Evolutionary conservation across 495 filamentous ascomycete species (phyloP), one percentile per base, ranked within the genome.

Genomic region (Parmelia sp.): DNA sequence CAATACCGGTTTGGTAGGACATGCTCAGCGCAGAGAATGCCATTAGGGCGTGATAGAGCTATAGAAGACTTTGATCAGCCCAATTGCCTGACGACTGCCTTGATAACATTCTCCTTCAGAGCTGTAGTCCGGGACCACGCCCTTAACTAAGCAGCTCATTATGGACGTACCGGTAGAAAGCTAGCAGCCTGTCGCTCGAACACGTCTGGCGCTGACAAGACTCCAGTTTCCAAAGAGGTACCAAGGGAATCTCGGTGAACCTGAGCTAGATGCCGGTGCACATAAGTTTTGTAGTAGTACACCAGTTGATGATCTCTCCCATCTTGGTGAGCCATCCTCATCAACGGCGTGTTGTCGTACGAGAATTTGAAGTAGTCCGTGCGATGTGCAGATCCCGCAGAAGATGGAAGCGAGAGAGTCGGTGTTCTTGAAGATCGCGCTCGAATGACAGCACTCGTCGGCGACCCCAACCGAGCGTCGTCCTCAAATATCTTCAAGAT

Each of bases 41-140:
- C 78, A 84, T 83, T 58, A 87, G 82, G n/a, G 83, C 84, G 68
- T 84, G 80, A 53, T 79, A 79, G 59, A 86, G 79, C 84, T 86
- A 65, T 57, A 25, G 3, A 62, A 21, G 36, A 53, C 27, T 64
- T 37, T 25, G 35, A 60, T 71, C 42, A 72, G 62, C 36, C 57
- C n/a, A 39, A 23, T 40, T 61, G 33, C 15, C 29, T 37, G 33
- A 21, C 51, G 8, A 21, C 6, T 55, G 29, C 17, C 51, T 33
- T 12, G 0, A 55, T 0, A 12, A 17, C 7, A 12, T 1, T 2
- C 25, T 33, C 29, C 14, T 55, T 21, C 17, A 21, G 51, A 31
- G 17, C 5, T n/a, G 6, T 29, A 9, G 17, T 21, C 7, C 27
- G 27, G 4, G 14, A 14, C 25, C 47, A 51, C 29, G 47, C 23